Percentiles rank a stretch among this genome's conserved stretches.
Evolutionary conservation across 305 asterid species (phyloP).

Genomic region (Stenogyne calaminthoides): DNA sequence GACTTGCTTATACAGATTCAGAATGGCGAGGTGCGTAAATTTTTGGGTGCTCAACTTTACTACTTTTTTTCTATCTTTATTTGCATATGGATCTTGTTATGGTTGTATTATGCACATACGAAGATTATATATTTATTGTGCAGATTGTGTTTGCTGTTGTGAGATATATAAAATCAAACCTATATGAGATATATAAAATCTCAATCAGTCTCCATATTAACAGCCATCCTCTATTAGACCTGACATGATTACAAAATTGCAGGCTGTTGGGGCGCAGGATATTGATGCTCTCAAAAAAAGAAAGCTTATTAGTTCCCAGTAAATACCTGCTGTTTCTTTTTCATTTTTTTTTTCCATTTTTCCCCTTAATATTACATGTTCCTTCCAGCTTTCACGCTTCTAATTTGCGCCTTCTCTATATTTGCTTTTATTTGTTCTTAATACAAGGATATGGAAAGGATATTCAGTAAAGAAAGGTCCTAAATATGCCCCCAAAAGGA

Average conservation of each 20-base stretch:
- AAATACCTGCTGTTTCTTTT: slow-evolving; percentile 35
- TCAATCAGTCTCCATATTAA: not conserved
- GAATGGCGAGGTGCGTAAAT: slow-evolving; percentile 66
- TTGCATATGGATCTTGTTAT: not conserved
- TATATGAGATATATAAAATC: not conserved
- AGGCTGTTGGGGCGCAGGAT: slow-evolving; percentile 67
- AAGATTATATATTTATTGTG: not conserved
- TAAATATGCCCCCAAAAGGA: slow-evolving; percentile 84
- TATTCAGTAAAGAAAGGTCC: slow-evolving; percentile 83
- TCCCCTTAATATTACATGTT: slow-evolving; percentile 8
- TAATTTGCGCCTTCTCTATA: slow-evolving; percentile 19
- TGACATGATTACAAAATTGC: slow-evolving; percentile 31
- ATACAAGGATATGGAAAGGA: slow-evolving; percentile 84
- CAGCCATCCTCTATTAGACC: not conserved
- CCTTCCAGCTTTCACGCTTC: slow-evolving; percentile 6
- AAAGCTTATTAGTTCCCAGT: slow-evolving; percentile 75
- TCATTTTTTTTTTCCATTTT: not conserved
- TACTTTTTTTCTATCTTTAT: slow-evolving; percentile 10
- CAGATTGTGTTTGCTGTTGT: not conserved
- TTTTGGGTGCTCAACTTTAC: slow-evolving; percentile 24
- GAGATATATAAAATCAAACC: not conserved
- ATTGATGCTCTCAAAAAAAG: slow-evolving; percentile 81
- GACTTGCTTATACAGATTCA: slow-evolving; percentile 62
- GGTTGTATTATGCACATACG: not conserved
- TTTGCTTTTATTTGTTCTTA: slow-evolving; percentile 23